phyloP scores from a whole-genome alignment of 352 stramenopile genomes.

The Phytophthora fragariae region DNA sequence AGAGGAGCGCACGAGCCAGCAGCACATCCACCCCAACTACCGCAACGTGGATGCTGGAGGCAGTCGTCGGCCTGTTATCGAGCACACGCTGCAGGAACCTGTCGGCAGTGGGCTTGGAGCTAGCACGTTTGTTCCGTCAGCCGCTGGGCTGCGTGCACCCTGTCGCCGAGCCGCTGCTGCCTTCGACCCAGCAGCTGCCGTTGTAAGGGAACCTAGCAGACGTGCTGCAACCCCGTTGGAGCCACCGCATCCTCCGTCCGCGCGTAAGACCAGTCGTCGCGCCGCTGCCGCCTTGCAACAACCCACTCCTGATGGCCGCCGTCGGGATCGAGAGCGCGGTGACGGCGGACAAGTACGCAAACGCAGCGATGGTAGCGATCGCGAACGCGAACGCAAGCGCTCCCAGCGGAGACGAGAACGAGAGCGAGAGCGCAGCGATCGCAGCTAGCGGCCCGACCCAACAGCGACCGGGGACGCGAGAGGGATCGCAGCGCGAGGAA shows the following conservation, averaged over 20 bases:
- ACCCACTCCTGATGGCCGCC: neutral
- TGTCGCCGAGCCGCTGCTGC: constrained; percentile 23
- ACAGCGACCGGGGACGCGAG: constrained; percentile 23
- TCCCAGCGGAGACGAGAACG: neutral
- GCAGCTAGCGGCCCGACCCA: neutral
- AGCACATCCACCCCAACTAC: constrained; percentile 42
- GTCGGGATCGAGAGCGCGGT: constrained; percentile 20
- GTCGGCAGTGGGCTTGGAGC: constrained; percentile 7
- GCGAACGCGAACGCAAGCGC: constrained; percentile 18
- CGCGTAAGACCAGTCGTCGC: constrained; percentile 24
- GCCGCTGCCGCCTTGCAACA: constrained; percentile 25
- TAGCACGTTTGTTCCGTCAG: constrained; percentile 14
- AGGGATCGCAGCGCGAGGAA: constrained; percentile 24
- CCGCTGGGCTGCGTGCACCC: constrained; percentile 11
- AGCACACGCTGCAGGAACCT: constrained; percentile 4
- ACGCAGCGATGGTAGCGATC: constrained; percentile 19
- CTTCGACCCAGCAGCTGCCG: constrained; percentile 25
- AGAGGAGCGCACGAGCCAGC: constrained; percentile 24
- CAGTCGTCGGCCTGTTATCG: constrained; percentile 14
- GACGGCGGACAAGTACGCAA: constrained; percentile 4
- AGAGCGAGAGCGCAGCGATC: constrained; percentile 10
- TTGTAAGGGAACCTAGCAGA: constrained; percentile 16
- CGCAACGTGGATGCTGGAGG: constrained; percentile 35
- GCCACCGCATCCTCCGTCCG: constrained; percentile 10
- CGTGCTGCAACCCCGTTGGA: constrained; percentile 21